Percentiles rank a stretch among this genome's conserved stretches.
phyloP scores from a whole-genome alignment of 2,329 filamentous ascomycete genomes.

The Aspergillus spinulosporus region DNA sequence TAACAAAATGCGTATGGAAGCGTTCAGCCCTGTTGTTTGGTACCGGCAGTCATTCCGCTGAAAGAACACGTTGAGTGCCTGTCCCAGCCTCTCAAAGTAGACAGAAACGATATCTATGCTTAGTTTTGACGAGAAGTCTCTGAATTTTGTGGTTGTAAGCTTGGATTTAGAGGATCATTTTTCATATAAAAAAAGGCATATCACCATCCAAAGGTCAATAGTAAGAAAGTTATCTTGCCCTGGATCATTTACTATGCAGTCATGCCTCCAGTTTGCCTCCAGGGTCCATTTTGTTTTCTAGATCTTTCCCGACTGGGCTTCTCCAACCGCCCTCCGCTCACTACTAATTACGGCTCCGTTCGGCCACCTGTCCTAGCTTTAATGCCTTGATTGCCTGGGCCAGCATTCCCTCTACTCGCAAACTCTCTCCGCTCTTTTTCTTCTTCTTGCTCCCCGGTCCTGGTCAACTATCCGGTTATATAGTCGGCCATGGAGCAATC shows the following conservation, averaged over 20 bases:
- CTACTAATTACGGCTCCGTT: constrained; percentile 2
- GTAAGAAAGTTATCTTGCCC: not conserved
- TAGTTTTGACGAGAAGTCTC: not conserved
- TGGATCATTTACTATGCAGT: not conserved
- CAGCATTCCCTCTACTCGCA: constrained; percentile 15
- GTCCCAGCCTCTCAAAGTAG: not conserved
- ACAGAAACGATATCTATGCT: not conserved
- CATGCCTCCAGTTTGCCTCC: constrained; percentile 11
- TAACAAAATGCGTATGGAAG: constrained; percentile 11
- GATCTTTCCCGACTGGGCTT: constrained; percentile 23
- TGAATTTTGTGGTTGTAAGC: not conserved
- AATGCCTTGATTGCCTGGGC: constrained; percentile 24
- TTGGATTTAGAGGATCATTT: no score
- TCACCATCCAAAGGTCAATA: no score
- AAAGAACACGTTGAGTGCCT: constrained; percentile 29
- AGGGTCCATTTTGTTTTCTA: constrained; percentile 22
- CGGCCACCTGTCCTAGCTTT: constrained; percentile 32
- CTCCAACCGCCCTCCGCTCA: constrained; percentile 13
- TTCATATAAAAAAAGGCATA: no score
- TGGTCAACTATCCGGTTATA: constrained; percentile 18
- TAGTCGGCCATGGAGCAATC: constrained; percentile 17
- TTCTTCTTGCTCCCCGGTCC: constrained; percentile 16
- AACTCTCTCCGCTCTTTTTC: constrained; percentile 18
- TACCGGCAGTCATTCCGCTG: constrained; percentile 18
- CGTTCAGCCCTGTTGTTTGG: constrained; percentile 25